phyloP scores from a whole-genome alignment of 441 rosid genomes.

The Adansonia madagascariensis region DNA sequence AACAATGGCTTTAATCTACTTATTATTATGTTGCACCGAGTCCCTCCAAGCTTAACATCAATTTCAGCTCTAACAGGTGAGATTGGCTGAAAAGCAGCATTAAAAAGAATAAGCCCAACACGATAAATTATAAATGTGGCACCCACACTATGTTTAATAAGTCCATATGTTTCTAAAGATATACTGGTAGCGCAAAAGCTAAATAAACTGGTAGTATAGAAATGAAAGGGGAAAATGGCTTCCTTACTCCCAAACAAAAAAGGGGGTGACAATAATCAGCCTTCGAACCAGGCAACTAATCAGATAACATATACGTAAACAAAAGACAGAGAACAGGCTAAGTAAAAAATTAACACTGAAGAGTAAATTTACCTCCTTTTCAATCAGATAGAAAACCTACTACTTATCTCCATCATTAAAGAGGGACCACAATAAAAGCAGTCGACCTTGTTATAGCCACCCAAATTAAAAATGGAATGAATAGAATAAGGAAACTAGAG shows the following conservation, averaged over 20 bases:
- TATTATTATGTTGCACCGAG: slow-evolving; percentile 64
- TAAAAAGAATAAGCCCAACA: slow-evolving; percentile 23
- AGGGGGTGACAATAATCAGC: not conserved
- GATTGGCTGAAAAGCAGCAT: slow-evolving; percentile 60
- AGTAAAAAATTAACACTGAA: slow-evolving; percentile 10
- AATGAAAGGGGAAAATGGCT: not conserved
- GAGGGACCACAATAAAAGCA: not conserved
- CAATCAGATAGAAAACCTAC: slow-evolving; percentile 16
- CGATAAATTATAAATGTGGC: slow-evolving; percentile 13
- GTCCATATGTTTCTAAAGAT: not conserved
- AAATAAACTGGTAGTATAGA: slow-evolving; percentile 10
- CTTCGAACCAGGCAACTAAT: slow-evolving; percentile 1
- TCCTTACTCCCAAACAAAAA: slow-evolving; percentile 11
- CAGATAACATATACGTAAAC: no score
- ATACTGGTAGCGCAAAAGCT: slow-evolving; percentile 5
- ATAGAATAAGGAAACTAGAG: slow-evolving; percentile 17
- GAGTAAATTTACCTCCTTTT: slow-evolving; percentile 17
- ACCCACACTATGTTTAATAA: slow-evolving; percentile 10
- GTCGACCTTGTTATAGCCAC: not conserved
- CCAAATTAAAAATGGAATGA: slow-evolving; percentile 1
- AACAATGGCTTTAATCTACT: slow-evolving; percentile 87
- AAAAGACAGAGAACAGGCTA: not conserved
- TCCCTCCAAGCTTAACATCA: slow-evolving; percentile 89
- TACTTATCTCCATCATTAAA: slow-evolving; percentile 21
- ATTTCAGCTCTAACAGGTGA: slow-evolving; percentile 85